These are phyloP conservation scores for Infundibulicybe gibba DNA, from an alignment of 768 basidiomycete species.

Conservation along the genomic window DNA sequence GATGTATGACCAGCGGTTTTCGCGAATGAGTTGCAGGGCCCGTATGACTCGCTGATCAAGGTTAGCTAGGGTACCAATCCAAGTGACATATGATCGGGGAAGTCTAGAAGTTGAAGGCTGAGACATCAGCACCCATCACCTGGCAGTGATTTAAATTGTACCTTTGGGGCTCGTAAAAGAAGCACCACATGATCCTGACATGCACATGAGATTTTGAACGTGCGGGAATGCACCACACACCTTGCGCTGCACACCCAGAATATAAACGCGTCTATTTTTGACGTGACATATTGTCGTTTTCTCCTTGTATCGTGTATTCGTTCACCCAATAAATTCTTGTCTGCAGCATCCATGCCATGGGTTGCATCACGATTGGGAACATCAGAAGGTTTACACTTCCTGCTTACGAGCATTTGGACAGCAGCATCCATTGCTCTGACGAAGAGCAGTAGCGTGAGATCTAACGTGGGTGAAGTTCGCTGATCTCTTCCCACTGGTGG, in stretches of 20 bases:
- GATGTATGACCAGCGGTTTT: constrained; percentile 59
- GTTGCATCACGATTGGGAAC: too few species aligned
- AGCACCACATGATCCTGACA: constrained; percentile 85
- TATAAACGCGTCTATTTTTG: constrained; percentile 59
- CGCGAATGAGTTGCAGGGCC: constrained; percentile 49
- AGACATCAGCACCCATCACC: constrained; percentile 1
- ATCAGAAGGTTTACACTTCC: too few species aligned
- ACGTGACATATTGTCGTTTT: constrained; percentile 23
- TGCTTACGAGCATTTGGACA: constrained; percentile 47
- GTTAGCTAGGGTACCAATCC: constrained; percentile 71
- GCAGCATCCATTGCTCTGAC: constrained; percentile 68
- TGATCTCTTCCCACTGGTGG: constrained; percentile 10
- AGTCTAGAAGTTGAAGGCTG: constrained; percentile 30
- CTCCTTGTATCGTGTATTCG: constrained; percentile 20
- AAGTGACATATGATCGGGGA: constrained; percentile 67
- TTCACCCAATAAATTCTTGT: constrained; percentile 3
- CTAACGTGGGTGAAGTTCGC: constrained; percentile 52
- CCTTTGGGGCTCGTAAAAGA: constrained; percentile 75
- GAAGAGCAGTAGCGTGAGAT: constrained; percentile 63
- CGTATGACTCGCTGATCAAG: constrained; percentile 58
- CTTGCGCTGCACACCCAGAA: constrained; percentile 81
- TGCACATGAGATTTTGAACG: constrained; percentile 1
- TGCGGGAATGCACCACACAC: constrained; percentile 29
- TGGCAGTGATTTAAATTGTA: constrained; percentile 18
- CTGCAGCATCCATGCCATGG: too few species aligned